Percentiles rank a stretch among this genome's conserved stretches.
phyloP scores from a whole-genome alignment of 768 basidiomycete genomes.

The Chalciporus chontae region DNA sequence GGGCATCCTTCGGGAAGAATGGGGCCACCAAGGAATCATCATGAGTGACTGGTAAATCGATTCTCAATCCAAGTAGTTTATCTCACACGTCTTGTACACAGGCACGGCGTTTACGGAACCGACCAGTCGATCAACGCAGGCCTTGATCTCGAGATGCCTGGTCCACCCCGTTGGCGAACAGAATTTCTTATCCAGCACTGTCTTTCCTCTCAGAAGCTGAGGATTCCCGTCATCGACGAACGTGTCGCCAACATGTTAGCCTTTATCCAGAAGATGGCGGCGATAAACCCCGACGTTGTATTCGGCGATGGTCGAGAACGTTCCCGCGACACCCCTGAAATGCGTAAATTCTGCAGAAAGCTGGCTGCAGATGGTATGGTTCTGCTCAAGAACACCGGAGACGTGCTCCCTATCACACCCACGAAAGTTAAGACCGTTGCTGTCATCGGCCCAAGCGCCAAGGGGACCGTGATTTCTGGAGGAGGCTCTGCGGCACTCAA shows the following conservation, averaged over 20 bases:
- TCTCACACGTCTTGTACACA: slow-evolving; percentile 7
- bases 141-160: slow-evolving; percentile 47
- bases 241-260: slow-evolving; percentile 47
- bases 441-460: slow-evolving; percentile 68
- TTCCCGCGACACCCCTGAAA: slow-evolving; percentile 50
- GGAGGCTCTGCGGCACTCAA: slow-evolving; percentile 73
- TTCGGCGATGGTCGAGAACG: slow-evolving; percentile 61
- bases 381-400: slow-evolving; percentile 57
- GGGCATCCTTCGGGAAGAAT: slow-evolving; percentile 45
- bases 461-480: slow-evolving; percentile 57
- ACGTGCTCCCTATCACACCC: slow-evolving; percentile 51
- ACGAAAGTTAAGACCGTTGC: slow-evolving; percentile 46
- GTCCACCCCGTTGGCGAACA: slow-evolving; percentile 40
- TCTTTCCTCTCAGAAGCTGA: slow-evolving; percentile 49
- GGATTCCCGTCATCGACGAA: slow-evolving; percentile 43
- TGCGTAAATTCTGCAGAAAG: slow-evolving; percentile 49
- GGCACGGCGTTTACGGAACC: slow-evolving; percentile 44
- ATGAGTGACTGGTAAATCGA: slow-evolving; percentile 45
- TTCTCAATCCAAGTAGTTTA: not conserved
- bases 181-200: slow-evolving; percentile 36
- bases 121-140: slow-evolving; percentile 43
- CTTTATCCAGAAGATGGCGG: slow-evolving; percentile 57
- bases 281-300: slow-evolving; percentile 53
- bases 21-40: slow-evolving; percentile 45
- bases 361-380: slow-evolving; percentile 63